phyloP scores from a whole-genome alignment of 352 stramenopile species.

The Globisporangium radiosum region DNA sequence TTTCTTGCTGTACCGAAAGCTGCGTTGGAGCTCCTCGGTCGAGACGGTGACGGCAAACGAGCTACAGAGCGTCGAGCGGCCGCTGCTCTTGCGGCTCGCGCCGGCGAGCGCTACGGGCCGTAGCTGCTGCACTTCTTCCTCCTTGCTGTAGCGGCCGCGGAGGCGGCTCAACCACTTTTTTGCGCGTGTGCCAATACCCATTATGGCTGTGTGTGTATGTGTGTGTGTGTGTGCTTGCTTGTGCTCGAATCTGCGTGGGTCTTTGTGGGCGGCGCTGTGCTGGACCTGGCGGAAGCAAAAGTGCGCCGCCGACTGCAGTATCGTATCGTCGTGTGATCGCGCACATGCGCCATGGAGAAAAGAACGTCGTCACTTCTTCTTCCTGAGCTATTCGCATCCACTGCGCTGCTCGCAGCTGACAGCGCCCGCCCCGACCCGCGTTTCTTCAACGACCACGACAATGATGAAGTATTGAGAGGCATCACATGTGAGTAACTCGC shows the following conservation, averaged over 20 bases:
- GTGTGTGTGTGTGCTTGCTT: background rate
- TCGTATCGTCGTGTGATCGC: background rate
- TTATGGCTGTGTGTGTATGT: slow-evolving; percentile 7
- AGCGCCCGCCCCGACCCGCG: too few relatives aligned
- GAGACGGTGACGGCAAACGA: slow-evolving; percentile 46
- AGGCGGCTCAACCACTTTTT: slow-evolving; percentile 45
- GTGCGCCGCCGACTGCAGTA: background rate
- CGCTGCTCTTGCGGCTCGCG: slow-evolving; percentile 45
- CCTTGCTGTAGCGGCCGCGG: slow-evolving; percentile 34
- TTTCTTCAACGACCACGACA: background rate
- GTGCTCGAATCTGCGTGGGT: background rate
- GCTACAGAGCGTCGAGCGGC: slow-evolving; percentile 50
- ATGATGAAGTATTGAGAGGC: background rate
- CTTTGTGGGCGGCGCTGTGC: background rate
- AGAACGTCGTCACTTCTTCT: background rate
- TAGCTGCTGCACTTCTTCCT: slow-evolving; percentile 53
- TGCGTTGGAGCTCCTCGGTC: slow-evolving; percentile 25
- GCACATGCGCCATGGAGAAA: background rate
- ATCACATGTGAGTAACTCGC: slow-evolving; percentile 9
- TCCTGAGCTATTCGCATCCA: background rate
- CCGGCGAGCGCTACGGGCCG: slow-evolving; percentile 61
- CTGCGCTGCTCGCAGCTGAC: background rate
- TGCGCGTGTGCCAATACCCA: slow-evolving; percentile 40
- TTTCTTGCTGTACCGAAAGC: slow-evolving; percentile 26
- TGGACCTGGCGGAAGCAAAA: slow-evolving; percentile 4